These are phyloP conservation scores for Yamadazyma triangularis DNA, from an alignment of 1,139 yeast species.

Conservation along the genomic window DNA sequence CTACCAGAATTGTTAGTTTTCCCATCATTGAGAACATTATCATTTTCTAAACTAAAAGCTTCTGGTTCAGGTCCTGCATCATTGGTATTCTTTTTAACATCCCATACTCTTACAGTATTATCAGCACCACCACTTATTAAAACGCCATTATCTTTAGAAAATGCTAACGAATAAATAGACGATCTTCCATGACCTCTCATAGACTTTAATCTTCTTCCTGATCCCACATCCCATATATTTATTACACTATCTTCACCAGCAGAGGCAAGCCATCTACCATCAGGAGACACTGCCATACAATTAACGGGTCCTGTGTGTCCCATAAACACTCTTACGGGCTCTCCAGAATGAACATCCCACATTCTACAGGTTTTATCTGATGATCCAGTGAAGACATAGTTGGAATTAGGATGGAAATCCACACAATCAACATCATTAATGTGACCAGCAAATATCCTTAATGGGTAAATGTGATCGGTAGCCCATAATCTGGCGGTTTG, in stretches of 20 bases:
- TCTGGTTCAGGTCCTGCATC: constrained; percentile 85
- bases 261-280: constrained; percentile 94
- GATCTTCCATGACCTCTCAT: constrained; percentile 90
- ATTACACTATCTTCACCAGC: constrained; percentile 93
- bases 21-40: constrained; percentile 1
- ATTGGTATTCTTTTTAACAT: constrained; percentile 76
- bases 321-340: constrained; percentile 86
- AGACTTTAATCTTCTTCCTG: constrained; percentile 79
- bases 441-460: constrained; percentile 96
- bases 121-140: constrained; percentile 93
- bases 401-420: constrained; percentile 93
- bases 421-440: constrained; percentile 94
- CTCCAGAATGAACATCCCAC: constrained; percentile 96
- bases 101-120: constrained; percentile 94
- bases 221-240: constrained; percentile 91
- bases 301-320: constrained; percentile 91
- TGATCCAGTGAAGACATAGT: constrained; percentile 91
- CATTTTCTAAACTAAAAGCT: constrained; percentile 38
- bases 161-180: constrained; percentile 79
- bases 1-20: constrained; percentile 9
- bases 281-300: constrained; percentile 86
- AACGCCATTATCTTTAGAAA: constrained; percentile 83
- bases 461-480: constrained; percentile 94
- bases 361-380: constrained; percentile 92
- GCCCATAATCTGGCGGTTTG: constrained; percentile 98